These are phyloP conservation scores for Galerina sulciceps DNA, from an alignment of 768 basidiomycete species.

Conservation along the genomic window DNA sequence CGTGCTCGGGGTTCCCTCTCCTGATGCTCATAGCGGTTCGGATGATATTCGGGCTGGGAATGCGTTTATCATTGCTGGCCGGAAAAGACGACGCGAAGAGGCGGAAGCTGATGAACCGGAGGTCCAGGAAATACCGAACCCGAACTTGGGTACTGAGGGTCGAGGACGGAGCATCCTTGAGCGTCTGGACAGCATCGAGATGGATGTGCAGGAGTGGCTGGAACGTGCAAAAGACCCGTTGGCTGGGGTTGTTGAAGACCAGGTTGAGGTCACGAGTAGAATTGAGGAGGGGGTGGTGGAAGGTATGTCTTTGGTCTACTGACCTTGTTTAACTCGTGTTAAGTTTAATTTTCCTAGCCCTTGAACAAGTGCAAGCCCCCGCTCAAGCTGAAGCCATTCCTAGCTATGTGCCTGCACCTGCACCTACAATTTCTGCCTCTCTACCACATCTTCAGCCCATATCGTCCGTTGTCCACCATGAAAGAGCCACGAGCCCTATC, in stretches of 20 bases:
- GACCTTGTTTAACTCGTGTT: too few relatives aligned
- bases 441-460: too few relatives aligned
- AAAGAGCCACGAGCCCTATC: slow-evolving; percentile 17
- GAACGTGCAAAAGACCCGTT: slow-evolving; percentile 20
- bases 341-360: too few relatives aligned
- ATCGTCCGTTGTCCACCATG: slow-evolving; percentile 4
- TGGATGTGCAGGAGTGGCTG: slow-evolving; percentile 20
- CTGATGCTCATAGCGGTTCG: background rate
- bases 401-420: too few relatives aligned
- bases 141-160: background rate
- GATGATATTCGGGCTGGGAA: background rate
- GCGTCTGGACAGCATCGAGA: slow-evolving; percentile 13
- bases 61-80: background rate
- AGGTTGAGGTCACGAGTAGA: background rate
- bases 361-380: too few relatives aligned
- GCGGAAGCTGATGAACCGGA: background rate
- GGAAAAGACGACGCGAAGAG: background rate
- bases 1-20: slow-evolving; percentile 4
- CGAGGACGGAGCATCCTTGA: slow-evolving; percentile 7
- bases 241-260: slow-evolving; percentile 3
- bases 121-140: background rate
- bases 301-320: too few relatives aligned
- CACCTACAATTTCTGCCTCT: too few relatives aligned
- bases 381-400: too few relatives aligned
- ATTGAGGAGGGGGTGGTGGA: background rate